phyloP scores from a whole-genome alignment of 208 protist species.

The Trypanosoma platydactyli region DNA sequence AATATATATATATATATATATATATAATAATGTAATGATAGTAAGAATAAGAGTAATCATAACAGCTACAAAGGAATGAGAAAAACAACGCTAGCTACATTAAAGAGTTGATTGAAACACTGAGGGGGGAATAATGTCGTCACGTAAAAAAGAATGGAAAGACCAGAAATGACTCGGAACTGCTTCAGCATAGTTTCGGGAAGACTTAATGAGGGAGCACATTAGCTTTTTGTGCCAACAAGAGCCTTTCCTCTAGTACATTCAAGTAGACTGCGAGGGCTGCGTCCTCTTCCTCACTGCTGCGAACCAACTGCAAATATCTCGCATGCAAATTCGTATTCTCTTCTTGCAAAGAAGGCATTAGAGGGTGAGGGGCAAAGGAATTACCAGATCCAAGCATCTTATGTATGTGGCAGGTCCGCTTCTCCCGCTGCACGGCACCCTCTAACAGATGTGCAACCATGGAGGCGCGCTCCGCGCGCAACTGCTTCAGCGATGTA shows the following conservation, averaged over 20 bases:
- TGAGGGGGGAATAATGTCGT: too few species aligned
- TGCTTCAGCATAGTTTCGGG: not conserved
- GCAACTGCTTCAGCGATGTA: constrained; percentile 13
- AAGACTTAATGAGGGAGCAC: not conserved
- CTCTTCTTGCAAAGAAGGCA: constrained; percentile 23
- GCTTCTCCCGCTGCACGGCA: constrained; percentile 2
- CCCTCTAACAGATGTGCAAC: constrained; percentile 27
- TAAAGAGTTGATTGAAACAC: not conserved
- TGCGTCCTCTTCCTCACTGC: constrained; percentile 36
- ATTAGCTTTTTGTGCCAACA: constrained; percentile 10
- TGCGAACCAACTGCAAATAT: constrained; percentile 25
- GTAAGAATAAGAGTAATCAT: not conserved
- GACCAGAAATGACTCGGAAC: not conserved
- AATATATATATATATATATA: constrained; percentile 13
- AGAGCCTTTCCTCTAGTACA: constrained; percentile 29
- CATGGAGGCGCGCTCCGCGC: constrained; percentile 12
- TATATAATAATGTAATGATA: constrained; percentile 10
- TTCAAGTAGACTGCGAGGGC: constrained; percentile 37
- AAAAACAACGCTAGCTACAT: constrained; percentile 2
- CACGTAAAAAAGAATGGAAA: not conserved
- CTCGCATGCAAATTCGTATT: constrained; percentile 14
- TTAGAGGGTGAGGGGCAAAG: constrained; percentile 12
- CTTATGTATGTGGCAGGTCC: not conserved
- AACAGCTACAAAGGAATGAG: not conserved
- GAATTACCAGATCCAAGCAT: not conserved